These are phyloP conservation scores for Suhomyces kunorum DNA, from an alignment of 1,139 yeast species.

Conservation along the genomic window DNA sequence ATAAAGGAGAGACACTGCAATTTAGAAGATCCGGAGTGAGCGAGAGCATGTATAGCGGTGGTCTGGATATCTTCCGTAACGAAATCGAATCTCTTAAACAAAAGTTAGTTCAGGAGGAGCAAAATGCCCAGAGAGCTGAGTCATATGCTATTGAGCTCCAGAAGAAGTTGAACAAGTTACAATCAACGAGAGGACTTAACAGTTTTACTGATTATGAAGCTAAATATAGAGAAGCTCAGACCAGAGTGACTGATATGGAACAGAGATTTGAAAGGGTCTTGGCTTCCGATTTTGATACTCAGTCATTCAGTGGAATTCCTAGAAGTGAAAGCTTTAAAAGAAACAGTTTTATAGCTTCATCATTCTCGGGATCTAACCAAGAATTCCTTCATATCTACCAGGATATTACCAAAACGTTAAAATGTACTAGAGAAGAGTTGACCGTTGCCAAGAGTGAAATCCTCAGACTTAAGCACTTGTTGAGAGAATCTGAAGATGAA, in stretches of 20 bases:
- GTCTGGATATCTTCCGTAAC: slow-evolving; percentile 26
- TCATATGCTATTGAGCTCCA: slow-evolving; percentile 49
- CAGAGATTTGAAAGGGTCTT: slow-evolving; percentile 31
- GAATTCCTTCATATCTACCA: slow-evolving; percentile 57
- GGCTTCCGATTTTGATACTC: slow-evolving; percentile 16
- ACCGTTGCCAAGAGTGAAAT: slow-evolving; percentile 53
- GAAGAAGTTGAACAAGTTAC: slow-evolving; percentile 46
- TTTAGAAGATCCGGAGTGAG: slow-evolving; percentile 37
- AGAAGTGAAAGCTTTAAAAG: slow-evolving; percentile 42
- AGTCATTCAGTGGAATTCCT: slow-evolving; percentile 14
- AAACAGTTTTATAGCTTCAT: slow-evolving; percentile 32
- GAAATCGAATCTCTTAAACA: slow-evolving; percentile 41
- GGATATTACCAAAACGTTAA: slow-evolving; percentile 54
- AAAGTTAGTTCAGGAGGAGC: slow-evolving; percentile 44
- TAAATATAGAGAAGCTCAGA: slow-evolving; percentile 41
- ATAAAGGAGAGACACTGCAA: slow-evolving; percentile 18
- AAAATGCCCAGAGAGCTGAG: slow-evolving; percentile 48
- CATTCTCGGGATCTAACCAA: slow-evolving; percentile 32
- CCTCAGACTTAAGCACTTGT: slow-evolving; percentile 50
- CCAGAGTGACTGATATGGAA: slow-evolving; percentile 38
- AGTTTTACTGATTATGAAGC: slow-evolving; percentile 39
- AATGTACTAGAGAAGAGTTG: slow-evolving; percentile 52
- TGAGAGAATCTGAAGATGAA: slow-evolving; percentile 51
- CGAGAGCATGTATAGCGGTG: slow-evolving; percentile 28
- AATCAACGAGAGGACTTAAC: slow-evolving; percentile 42